Percentiles rank a stretch among this genome's conserved stretches.
phyloP scores from a whole-genome alignment of 2,329 filamentous ascomycete genomes.

The Nannizziopsis barbatae region DNA sequence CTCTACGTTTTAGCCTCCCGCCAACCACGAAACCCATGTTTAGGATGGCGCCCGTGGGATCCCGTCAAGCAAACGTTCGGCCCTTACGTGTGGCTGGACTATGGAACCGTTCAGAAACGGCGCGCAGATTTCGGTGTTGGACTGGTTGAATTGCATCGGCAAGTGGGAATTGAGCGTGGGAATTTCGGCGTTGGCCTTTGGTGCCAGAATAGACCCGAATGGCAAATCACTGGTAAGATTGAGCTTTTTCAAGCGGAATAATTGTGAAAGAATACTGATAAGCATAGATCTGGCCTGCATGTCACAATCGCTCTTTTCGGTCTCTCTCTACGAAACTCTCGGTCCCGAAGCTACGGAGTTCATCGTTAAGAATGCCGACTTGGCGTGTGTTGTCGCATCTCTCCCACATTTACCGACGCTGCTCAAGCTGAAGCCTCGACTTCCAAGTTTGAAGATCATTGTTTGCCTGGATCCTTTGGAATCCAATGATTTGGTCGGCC shows the following conservation, averaged over 20 bases:
- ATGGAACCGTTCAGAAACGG: slow-evolving; percentile 64
- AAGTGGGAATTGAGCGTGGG: slow-evolving; percentile 53
- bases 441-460: slow-evolving; percentile 76
- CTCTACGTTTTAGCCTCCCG: slow-evolving; percentile 37
- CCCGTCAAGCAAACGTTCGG: slow-evolving; percentile 60
- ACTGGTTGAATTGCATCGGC: slow-evolving; percentile 67
- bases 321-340: slow-evolving; percentile 93
- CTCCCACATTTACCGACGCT: slow-evolving; percentile 71
- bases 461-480: slow-evolving; percentile 76
- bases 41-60: slow-evolving; percentile 75
- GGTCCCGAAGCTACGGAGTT: slow-evolving; percentile 85
- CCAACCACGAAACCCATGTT: slow-evolving; percentile 56
- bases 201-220: slow-evolving; percentile 80
- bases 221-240: slow-evolving; percentile 63
- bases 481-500: slow-evolving; percentile 61
- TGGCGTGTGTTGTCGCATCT: slow-evolving; percentile 65
- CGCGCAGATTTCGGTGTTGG: slow-evolving; percentile 78
- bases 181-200: slow-evolving; percentile 71
- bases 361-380: slow-evolving; percentile 81
- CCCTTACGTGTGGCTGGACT: slow-evolving; percentile 73
- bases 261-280: background rate
- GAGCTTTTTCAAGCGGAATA: background rate
- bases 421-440: slow-evolving; percentile 64
- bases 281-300: slow-evolving; percentile 65
- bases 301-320: slow-evolving; percentile 77